Percentiles rank a stretch among this genome's conserved stretches.
Conservation (phyloP, 169 alveolate genomes). For the Cryptosporidium parvum region DNA sequence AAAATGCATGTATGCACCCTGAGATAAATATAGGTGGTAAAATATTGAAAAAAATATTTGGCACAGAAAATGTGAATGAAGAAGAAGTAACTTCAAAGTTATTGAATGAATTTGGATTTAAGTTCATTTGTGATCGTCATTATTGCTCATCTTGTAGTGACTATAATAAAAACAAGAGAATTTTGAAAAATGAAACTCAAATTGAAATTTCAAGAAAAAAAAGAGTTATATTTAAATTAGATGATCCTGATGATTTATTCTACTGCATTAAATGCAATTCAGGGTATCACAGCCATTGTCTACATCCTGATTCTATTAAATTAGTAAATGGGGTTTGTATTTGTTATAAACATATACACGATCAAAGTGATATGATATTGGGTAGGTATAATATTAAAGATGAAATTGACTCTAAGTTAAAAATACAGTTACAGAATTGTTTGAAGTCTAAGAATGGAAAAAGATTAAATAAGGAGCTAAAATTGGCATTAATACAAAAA, state of each 20-base stretch:
- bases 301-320: constrained; percentile 53
- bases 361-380: constrained; percentile 16
- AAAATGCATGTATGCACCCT: constrained; percentile 15
- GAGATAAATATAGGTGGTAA: constrained; percentile 34
- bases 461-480: neutral
- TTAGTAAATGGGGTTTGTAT: constrained; percentile 31
- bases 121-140: constrained; percentile 54
- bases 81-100: neutral
- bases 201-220: constrained; percentile 1
- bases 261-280: constrained; percentile 52
- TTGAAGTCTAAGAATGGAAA: neutral
- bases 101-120: constrained; percentile 8
- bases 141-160: constrained; percentile 43
- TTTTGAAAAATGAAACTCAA: neutral
- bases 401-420: neutral
- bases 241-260: constrained; percentile 30
- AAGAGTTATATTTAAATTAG: constrained; percentile 10
- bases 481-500: neutral
- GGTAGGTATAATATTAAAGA: constrained; percentile 20
- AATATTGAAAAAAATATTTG: constrained; percentile 30
- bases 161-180: neutral
- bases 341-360: constrained; percentile 53
- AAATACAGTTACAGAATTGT: neutral
- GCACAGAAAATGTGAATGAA: constrained; percentile 9
- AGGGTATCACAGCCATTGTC: constrained; percentile 20